Evolutionary conservation across 2,329 filamentous ascomycete genomes (phyloP).

Genomic region (Verticillium zaregamsianum): DNA sequence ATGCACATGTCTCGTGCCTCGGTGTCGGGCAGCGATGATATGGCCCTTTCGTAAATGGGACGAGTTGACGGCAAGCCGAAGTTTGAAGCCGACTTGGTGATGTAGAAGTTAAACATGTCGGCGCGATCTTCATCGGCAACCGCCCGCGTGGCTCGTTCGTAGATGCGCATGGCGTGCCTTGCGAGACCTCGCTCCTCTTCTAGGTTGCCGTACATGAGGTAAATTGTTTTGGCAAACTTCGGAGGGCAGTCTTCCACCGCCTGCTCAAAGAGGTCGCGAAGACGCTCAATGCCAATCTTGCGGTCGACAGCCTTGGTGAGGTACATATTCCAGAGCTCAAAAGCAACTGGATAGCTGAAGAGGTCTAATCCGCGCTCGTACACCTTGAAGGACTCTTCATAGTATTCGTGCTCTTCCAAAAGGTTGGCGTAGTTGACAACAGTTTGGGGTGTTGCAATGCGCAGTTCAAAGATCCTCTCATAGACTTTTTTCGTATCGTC

Average conservation of each 20-base stretch:
- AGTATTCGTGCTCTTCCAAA: slow-evolving; percentile 90
- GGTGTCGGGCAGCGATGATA: slow-evolving; percentile 84
- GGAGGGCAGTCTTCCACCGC: slow-evolving; percentile 91
- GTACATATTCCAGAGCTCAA: slow-evolving; percentile 98
- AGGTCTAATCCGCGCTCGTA: slow-evolving; percentile 95
- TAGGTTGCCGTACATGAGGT: slow-evolving; percentile 96
- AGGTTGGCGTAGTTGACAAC: slow-evolving; percentile 98
- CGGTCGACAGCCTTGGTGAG: slow-evolving; percentile 95
- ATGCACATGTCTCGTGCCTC: slow-evolving; percentile 98
- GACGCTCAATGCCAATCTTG: slow-evolving; percentile 89
- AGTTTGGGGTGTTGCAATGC: slow-evolving; percentile 95
- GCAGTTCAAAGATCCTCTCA: slow-evolving; percentile 95
- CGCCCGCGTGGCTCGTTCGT: slow-evolving; percentile 91
- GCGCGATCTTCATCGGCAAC: slow-evolving; percentile 92
- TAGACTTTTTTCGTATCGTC: slow-evolving; percentile 94
- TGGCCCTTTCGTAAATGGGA: slow-evolving; percentile 93
- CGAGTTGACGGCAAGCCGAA: slow-evolving; percentile 93
- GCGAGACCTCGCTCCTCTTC: slow-evolving; percentile 95
- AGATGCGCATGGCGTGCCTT: slow-evolving; percentile 97
- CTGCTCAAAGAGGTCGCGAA: slow-evolving; percentile 95
- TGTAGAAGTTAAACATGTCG: slow-evolving; percentile 99
- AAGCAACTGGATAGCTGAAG: slow-evolving; percentile 97
- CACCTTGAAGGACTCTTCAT: slow-evolving; percentile 95
- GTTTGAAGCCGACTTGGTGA: slow-evolving; percentile 96
- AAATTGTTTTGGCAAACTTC: slow-evolving; percentile 92